These are phyloP conservation scores for Adiantum capillusveneris DNA, from an alignment of 75 land plant genomes.

Conservation along the genomic window DNA sequence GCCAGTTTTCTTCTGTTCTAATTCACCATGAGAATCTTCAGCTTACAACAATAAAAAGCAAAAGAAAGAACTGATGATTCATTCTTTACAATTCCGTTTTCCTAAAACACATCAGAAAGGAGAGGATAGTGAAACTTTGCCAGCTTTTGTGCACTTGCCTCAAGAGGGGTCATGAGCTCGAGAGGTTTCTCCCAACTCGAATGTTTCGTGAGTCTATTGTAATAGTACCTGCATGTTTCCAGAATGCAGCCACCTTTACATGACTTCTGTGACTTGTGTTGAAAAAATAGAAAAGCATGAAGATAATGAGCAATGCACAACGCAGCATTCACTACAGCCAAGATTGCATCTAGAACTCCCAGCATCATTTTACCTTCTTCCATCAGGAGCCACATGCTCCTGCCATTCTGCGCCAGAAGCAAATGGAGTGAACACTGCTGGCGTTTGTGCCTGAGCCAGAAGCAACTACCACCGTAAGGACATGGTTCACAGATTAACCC, in stretches of 20 bases:
- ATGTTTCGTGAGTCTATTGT: conserved; percentile 70
- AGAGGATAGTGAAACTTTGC: too few species aligned
- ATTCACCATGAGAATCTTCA: too few species aligned
- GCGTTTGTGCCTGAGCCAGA: not conserved
- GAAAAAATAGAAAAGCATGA: conserved; percentile 1
- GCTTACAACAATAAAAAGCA: too few species aligned
- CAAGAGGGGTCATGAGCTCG: conserved; percentile 86
- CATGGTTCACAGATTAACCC: too few species aligned
- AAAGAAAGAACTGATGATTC: too few species aligned
- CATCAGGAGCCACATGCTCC: conserved; percentile 65
- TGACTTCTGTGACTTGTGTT: not conserved
- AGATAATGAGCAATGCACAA: not conserved
- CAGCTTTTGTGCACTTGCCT: conserved; percentile 46
- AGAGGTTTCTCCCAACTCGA: conserved; percentile 96
- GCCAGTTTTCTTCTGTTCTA: too few species aligned
- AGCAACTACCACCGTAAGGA: not conserved
- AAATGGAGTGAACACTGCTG: not conserved
- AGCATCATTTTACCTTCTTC: conserved; percentile 46
- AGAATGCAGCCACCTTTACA: not conserved
- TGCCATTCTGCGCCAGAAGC: conserved; percentile 47
- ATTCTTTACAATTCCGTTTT: too few species aligned
- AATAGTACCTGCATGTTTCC: conserved; percentile 86
- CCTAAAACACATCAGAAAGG: too few species aligned
- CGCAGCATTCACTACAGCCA: not conserved
- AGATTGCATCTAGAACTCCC: not conserved